Evolutionary conservation across 2,329 filamentous ascomycete genomes (phyloP), one percentile per base, ranked within the genome.

Genomic region (Colletotrichum cereale): DNA sequence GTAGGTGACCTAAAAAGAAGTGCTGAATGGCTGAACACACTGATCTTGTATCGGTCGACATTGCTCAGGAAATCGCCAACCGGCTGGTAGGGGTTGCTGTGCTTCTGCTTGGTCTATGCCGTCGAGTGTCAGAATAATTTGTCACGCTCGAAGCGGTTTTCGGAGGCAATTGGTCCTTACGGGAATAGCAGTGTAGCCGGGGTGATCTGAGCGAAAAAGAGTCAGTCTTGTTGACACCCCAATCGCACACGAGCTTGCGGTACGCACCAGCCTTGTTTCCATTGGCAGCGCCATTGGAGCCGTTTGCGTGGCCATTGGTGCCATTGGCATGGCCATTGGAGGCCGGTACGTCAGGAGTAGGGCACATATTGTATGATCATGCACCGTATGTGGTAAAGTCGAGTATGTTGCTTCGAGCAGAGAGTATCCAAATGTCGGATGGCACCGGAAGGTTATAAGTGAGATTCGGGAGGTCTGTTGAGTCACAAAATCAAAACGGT

Each of bases 51-150:
- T 73, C 88, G 88, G 75, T 87, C 89, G 75, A 93, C 87, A 79
- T 90, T 90, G 83, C 84, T 87, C 74, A 94, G 83, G 84, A 92
- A 94, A 83, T 94, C 92, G 76, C 90, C 91, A 63, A 93, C 90
- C 47, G 89, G 87, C 75, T 88, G 85, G 83, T 91, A 91, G 62
- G 88, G 88, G 78, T 85, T 85, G 64, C 73, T 73, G 61, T 68
- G 72, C 66, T 74, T 74, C 66, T 73, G 71, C 60, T 72, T 72
- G 69, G 69, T 72, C 69, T 72, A 48, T 44, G 55, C 31, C 16
- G 36, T 34, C 60, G 44, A 26, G 14, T 29, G 66, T 72, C 47
- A 72, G 69, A 72, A 60, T n/a, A 48, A 21, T 34, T 29, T 31
- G 38, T 64, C 69, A 36, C 11, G 29, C 47, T 36, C 34, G 16